A percentile compares a stretch with the other conserved stretches of the same genome.
Conservation (phyloP, 192 early-diverging fungal genomes). For the Coemansia sp. region DNA sequence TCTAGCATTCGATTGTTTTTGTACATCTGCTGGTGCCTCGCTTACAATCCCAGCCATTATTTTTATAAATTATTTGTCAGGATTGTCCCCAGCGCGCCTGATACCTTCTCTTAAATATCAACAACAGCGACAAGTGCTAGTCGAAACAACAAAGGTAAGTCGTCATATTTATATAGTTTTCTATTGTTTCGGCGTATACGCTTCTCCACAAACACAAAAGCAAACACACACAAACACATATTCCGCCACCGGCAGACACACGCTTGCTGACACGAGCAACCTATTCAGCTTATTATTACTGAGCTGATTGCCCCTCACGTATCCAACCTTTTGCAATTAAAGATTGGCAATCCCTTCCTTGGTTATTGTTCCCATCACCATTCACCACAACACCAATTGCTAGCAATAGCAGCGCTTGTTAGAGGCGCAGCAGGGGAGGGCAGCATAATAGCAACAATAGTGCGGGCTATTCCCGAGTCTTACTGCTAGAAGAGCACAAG, state of each 20-base stretch:
- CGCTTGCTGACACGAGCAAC: not conserved
- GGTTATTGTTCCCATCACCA: not conserved
- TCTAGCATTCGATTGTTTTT: not conserved
- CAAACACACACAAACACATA: not conserved
- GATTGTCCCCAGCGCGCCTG: not conserved
- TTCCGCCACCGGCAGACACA: not conserved
- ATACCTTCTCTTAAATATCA: not conserved
- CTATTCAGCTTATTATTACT: not conserved
- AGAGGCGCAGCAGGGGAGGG: not conserved
- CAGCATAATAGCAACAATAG: slow-evolving; percentile 9
- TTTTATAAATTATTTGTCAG: not conserved
- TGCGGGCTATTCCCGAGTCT: not conserved
- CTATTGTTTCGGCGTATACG: not conserved
- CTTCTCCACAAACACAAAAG: not conserved
- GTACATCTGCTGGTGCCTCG: not conserved
- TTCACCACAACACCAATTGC: not conserved
- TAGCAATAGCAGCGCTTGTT: not conserved
- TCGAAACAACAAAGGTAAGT: slow-evolving; percentile 5
- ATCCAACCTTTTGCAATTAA: not conserved
- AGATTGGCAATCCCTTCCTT: not conserved
- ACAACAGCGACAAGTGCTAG: not conserved
- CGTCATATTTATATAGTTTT: not conserved
- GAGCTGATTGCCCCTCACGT: not conserved
- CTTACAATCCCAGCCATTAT: not conserved
- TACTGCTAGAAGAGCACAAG: not conserved